Conservation (phyloP, 495 filamentous ascomycete genomes). For the Hypoxylon cercidicola region DNA sequence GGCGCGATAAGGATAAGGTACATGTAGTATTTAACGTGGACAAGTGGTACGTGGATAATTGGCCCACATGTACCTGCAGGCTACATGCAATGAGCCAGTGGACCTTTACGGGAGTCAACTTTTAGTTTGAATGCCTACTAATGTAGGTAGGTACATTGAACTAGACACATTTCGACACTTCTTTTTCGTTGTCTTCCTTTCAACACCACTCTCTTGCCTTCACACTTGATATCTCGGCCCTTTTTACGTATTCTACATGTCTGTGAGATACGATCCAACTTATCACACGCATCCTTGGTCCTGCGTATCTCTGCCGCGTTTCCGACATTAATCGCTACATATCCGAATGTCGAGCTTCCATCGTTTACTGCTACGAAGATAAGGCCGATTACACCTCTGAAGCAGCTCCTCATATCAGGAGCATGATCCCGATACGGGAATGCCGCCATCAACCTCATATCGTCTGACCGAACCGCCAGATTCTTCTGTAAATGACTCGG, state of each 20-base stretch:
- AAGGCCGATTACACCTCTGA: constrained; percentile 1
- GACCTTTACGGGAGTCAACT: constrained; percentile 14
- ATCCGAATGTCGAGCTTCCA: constrained; percentile 15
- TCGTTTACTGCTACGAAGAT: constrained; percentile 3
- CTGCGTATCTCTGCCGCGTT: neutral
- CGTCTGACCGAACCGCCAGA: constrained; percentile 61
- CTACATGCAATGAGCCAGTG: constrained; percentile 16
- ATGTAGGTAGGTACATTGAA: neutral
- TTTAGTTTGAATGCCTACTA: neutral
- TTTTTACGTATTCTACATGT: neutral
- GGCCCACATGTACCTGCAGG: too few relatives aligned
- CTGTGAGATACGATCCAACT: neutral
- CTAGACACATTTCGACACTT: neutral
- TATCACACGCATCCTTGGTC: neutral
- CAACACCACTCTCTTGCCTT: neutral
- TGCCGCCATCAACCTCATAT: constrained; percentile 63
- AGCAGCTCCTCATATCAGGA: constrained; percentile 36
- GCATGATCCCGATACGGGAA: constrained; percentile 58
- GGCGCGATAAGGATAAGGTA: too few relatives aligned
- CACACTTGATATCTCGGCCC: too few relatives aligned
- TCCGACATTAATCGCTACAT: constrained; percentile 5
- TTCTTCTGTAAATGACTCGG: constrained; percentile 63
- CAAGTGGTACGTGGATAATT: too few relatives aligned
- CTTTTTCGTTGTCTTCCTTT: neutral
- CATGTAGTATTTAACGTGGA: too few relatives aligned